A percentile compares a stretch with the other conserved stretches of the same genome.
phyloP scores from a whole-genome alignment of 2,329 filamentous ascomycete species.

The Alternaria sp. region DNA sequence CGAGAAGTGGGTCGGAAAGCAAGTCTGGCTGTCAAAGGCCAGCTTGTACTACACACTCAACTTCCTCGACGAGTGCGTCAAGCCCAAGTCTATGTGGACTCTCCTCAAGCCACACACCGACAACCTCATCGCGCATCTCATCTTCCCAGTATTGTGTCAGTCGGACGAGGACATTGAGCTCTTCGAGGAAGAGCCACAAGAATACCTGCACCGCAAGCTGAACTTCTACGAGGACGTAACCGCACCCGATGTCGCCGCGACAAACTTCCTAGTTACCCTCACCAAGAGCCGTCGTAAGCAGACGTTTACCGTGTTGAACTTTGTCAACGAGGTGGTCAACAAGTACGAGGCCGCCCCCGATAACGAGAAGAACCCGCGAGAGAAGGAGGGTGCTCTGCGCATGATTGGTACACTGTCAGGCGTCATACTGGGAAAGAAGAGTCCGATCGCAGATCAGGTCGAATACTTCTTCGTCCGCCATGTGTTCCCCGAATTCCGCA shows the following conservation, averaged over 20 bases:
- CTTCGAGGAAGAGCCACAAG: slow-evolving; percentile 91
- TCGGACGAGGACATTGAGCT: slow-evolving; percentile 90
- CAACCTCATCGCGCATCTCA: slow-evolving; percentile 88
- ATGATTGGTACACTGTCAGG: slow-evolving; percentile 97
- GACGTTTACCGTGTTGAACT: slow-evolving; percentile 91
- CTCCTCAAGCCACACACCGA: slow-evolving; percentile 92
- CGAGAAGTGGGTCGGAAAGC: slow-evolving; percentile 96
- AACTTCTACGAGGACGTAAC: slow-evolving; percentile 99
- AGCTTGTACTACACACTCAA: slow-evolving; percentile 92
- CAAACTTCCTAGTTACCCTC: slow-evolving; percentile 92
- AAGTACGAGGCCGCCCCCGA: slow-evolving; percentile 85
- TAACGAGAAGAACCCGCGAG: slow-evolving; percentile 88
- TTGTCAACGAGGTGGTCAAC: slow-evolving; percentile 94
- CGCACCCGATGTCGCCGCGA: slow-evolving; percentile 91
- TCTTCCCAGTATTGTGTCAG: slow-evolving; percentile 95
- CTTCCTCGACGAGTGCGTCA: slow-evolving; percentile 96
- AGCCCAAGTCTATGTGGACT: slow-evolving; percentile 96
- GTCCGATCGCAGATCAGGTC: slow-evolving; percentile 94
- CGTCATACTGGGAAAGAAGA: slow-evolving; percentile 97
- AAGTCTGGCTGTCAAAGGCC: slow-evolving; percentile 91
- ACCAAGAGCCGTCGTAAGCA: slow-evolving; percentile 95
- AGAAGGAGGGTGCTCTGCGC: slow-evolving; percentile 93
- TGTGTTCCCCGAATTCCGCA: slow-evolving; percentile 97
- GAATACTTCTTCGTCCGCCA: slow-evolving; percentile 99
- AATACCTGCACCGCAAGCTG: slow-evolving; percentile 95